Conservation (phyloP, 78 protist genomes). For the Dictyostelium citrinum region DNA sequence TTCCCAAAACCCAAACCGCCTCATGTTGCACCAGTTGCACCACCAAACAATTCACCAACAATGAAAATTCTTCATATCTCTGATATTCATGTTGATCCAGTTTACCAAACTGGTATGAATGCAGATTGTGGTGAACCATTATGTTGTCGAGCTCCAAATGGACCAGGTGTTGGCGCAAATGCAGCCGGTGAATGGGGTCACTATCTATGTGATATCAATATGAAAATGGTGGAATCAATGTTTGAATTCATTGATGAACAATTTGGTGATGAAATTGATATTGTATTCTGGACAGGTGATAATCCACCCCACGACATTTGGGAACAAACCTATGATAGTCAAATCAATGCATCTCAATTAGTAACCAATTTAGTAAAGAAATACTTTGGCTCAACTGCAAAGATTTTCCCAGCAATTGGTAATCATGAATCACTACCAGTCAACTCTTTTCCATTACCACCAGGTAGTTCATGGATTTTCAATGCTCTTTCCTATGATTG, state of each 20-base stretch:
- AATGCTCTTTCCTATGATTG: slow-evolving; percentile 9
- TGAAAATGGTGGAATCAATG: slow-evolving; percentile 31
- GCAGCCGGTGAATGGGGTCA: slow-evolving; percentile 74
- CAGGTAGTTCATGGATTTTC: slow-evolving; percentile 30
- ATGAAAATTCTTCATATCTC: slow-evolving; percentile 43
- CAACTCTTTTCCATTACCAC: slow-evolving; percentile 47
- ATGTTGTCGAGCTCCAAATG: slow-evolving; percentile 56
- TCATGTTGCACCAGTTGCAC: slow-evolving; percentile 42
- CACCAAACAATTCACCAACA: background rate
- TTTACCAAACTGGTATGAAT: slow-evolving; percentile 40
- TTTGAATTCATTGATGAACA: slow-evolving; percentile 18
- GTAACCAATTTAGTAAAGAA: slow-evolving; percentile 25
- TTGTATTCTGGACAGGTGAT: slow-evolving; percentile 65
- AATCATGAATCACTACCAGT: slow-evolving; percentile 67
- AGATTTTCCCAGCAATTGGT: slow-evolving; percentile 57
- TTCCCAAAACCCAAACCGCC: slow-evolving; percentile 79
- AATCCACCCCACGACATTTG: slow-evolving; percentile 72
- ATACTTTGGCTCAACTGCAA: slow-evolving; percentile 11
- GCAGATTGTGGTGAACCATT: slow-evolving; percentile 71
- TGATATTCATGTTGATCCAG: slow-evolving; percentile 57
- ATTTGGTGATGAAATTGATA: background rate
- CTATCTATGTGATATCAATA: slow-evolving; percentile 57
- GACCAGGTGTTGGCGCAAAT: slow-evolving; percentile 3
- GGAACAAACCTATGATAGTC: slow-evolving; percentile 49
- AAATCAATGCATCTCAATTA: slow-evolving; percentile 17